Base-by-base conservation (phyloP, 768 basidiomycete genomes). In the Suillus luteus region DNA sequence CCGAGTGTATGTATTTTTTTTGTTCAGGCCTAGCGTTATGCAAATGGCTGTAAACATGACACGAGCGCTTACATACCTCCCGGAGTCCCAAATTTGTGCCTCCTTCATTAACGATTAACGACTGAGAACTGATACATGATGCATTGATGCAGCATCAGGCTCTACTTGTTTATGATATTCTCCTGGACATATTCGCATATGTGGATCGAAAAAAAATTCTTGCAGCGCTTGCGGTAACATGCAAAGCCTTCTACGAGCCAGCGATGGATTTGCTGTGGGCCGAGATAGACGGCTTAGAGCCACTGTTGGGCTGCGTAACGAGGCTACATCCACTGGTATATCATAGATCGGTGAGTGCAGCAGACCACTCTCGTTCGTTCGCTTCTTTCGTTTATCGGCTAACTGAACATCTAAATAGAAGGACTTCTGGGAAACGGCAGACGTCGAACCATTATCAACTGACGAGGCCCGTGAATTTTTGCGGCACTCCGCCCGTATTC, bases 231-330 rank as follows among this genome's bases (percentile, higher is more conserved):
- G 51, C 51, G 11, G 17, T 5, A 31, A 52, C 51, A 52, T 52
- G 51, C 51, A 33, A 33, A 19, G 31, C 51, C 17, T 52, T 52
- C 17, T 5, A 52, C 31, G 31, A 52, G 17, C 51, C 31, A 17
- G 51, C 51, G 17, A 52, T 52, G 51, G 51, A 52, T 33, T 52
- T 52, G 5, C 31, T 52, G 17, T 52, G 51, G 51, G 51, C 51
- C 12, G 8, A 31, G 10, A 5, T 19, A 33, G 19, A 33, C 19
- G 15, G 17, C 0, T 19, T 52, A 31, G 17, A 33, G 19, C 52
- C 10, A 54, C 31, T 33, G 10, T 5, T 33, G 4, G 52, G 52
- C 5, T 54, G 52, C 33, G 52, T 54, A n/a, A 33, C 19, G 19
- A 54, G 52, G 52, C 5, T 54, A 33, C 31, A 54, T 54, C 31